A percentile compares a stretch with the other conserved stretches of the same genome.
phyloP scores from a whole-genome alignment of 768 basidiomycete species.

The Naganishia onofrii region DNA sequence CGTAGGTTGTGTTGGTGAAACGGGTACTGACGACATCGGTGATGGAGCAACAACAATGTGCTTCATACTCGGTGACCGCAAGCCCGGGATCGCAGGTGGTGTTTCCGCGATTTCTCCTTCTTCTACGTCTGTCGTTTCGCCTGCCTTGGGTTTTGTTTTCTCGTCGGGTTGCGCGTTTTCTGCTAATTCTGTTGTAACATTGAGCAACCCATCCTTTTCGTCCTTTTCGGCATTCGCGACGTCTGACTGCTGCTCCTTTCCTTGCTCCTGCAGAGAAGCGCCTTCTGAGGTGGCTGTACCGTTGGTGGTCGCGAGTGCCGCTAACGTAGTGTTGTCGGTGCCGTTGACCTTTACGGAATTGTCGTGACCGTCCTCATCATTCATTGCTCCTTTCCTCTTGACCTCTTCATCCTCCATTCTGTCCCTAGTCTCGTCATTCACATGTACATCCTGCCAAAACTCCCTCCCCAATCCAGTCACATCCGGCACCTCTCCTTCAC shows the following conservation, averaged over 20 bases:
- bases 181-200: too few species aligned
- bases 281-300: too few species aligned
- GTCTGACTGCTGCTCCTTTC: not conserved
- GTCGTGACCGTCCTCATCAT: not conserved
- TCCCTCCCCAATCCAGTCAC: not conserved
- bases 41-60: not conserved
- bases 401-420: not conserved
- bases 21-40: not conserved
- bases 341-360: not conserved
- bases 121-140: not conserved
- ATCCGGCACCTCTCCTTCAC: constrained; percentile 4
- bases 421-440: not conserved
- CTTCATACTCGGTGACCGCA: too few species aligned
- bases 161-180: not conserved
- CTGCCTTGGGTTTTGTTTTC: not conserved
- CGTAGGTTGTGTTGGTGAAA: not conserved
- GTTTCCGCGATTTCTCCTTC: constrained; percentile 15
- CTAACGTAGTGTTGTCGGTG: not conserved
- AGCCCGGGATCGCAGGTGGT: not conserved
- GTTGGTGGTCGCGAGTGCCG: too few species aligned
- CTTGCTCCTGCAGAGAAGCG: too few species aligned
- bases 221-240: not conserved
- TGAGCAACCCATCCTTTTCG: not conserved
- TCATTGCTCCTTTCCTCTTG: not conserved
- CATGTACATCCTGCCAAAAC: not conserved